Conservation (phyloP, 805 yeast genomes). For the Wickerhamomyces kurtzmanii region DNA sequence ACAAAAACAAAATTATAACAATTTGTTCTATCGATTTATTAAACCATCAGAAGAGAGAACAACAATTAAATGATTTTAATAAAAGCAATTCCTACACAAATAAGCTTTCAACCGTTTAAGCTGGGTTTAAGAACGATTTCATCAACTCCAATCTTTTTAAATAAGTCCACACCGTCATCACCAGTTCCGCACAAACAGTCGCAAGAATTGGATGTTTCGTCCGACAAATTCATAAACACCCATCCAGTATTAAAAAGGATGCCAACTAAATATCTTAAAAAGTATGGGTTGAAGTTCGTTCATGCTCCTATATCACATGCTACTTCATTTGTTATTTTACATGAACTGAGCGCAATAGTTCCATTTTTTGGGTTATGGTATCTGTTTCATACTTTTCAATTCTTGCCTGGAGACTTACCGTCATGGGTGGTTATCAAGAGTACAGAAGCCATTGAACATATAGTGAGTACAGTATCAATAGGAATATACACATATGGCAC, state of each 20-base stretch:
- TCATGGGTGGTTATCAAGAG: slow-evolving; percentile 55
- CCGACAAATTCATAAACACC: no score
- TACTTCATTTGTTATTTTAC: slow-evolving; percentile 56
- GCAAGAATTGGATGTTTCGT: no score
- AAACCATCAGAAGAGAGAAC: no score
- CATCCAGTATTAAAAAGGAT: slow-evolving; percentile 24
- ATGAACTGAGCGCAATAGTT: slow-evolving; percentile 65
- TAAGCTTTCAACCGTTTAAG: no score
- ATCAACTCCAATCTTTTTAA: neutral
- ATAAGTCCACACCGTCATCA: neutral
- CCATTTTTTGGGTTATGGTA: slow-evolving; percentile 69
- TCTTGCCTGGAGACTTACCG: slow-evolving; percentile 46
- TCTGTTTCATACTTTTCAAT: slow-evolving; percentile 43
- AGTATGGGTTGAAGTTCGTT: slow-evolving; percentile 38
- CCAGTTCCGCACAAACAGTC: neutral
- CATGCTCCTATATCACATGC: slow-evolving; percentile 53
- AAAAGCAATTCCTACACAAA: no score
- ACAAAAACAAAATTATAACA: no score
- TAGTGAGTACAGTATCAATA: slow-evolving; percentile 31
- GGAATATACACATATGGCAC: slow-evolving; percentile 9
- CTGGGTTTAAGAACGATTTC: neutral
- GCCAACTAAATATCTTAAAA: slow-evolving; percentile 40
- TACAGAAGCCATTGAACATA: slow-evolving; percentile 41
- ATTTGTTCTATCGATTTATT: no score
- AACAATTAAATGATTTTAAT: no score